phyloP scores from a whole-genome alignment of 371 early-diverging fungal species.

The Mortierella sp. region DNA sequence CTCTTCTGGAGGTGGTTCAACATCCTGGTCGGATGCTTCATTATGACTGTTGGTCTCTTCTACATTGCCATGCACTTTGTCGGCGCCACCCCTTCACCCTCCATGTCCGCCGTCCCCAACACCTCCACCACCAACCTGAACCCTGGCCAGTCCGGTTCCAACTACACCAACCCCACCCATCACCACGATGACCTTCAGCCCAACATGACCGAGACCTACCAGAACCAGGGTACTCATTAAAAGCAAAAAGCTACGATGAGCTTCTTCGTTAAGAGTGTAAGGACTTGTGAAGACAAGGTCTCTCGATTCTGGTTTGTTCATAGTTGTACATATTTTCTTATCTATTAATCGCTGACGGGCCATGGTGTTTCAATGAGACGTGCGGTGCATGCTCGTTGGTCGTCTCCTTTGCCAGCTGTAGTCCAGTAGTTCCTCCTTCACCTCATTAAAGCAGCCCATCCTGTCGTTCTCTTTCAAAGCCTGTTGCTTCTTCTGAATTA shows the following conservation, averaged over 20 bases:
- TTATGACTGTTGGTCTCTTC: slow-evolving; percentile 43
- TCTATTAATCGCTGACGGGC: not conserved
- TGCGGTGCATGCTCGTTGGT: not conserved
- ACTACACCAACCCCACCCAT: slow-evolving; percentile 30
- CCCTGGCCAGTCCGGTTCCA: slow-evolving; percentile 19
- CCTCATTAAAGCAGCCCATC: not conserved
- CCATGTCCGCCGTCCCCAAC: slow-evolving; percentile 52
- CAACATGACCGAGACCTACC: slow-evolving; percentile 44
- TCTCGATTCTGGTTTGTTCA: not conserved
- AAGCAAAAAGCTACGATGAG: not conserved
- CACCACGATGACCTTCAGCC: slow-evolving; percentile 27
- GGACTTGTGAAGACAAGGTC: not conserved
- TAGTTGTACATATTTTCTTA: not conserved
- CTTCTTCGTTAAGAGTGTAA: no score
- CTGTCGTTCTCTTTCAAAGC: not conserved
- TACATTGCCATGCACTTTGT: slow-evolving; percentile 55
- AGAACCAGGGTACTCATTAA: slow-evolving; percentile 20
- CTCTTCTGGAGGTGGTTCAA: slow-evolving; percentile 51
- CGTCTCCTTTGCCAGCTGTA: no score
- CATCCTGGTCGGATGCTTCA: slow-evolving; percentile 45
- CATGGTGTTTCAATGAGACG: not conserved
- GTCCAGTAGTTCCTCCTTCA: not conserved
- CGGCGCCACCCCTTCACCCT: slow-evolving; percentile 54
- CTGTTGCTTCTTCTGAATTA: not conserved
- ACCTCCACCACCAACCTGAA: slow-evolving; percentile 36